Base-by-base conservation (phyloP, 1,139 yeast genomes). In the Blastobotrys persicus region DNA sequence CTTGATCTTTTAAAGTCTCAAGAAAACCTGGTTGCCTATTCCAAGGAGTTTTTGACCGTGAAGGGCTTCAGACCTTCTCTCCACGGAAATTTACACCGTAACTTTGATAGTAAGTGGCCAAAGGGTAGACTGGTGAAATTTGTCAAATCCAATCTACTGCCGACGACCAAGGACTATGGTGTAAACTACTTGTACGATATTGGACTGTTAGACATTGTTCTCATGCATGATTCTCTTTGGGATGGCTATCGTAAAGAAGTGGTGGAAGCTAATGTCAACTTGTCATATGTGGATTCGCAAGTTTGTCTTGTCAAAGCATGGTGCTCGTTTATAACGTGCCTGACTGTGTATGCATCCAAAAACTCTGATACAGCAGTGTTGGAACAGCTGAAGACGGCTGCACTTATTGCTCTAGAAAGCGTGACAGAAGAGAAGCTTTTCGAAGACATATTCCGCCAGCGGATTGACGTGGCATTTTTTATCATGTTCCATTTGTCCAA, bases 261-360 rank as follows among this genome's bases (percentile, higher is more conserved):
- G 4, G 67, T 78, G 3, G 74, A 76, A 2, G 81, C 87, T 1
- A 83, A 89, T 54, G 68, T 82, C 41, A 83, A 84, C 57, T 63
- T 81, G 42, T 89, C 88, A 54, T 77, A 75, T 61, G 74, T 83
- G 17, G 77, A 81, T 46, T 78, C 92, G 1, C 96, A 88, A 61
- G 72, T 83, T 18, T 71, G 79, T 2, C 78, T 85, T 23, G 83
- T 88, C 2, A 83, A 83, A 60, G 79, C 95, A 0, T 82, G 86
- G 77, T 91, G 94, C 46, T 89, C 92, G 1, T 70, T 89, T 13
- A 56, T 86, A 28, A 83, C 94, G 0, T 80, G 94, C 0, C 78
- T 78, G 55, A 77, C 83, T 58, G 72, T 59, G n/a, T 46, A 56
- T 75, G 48, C 74, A 65, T 18, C 32, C n/a, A 13, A 61, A 37